These are phyloP conservation scores for Podospora tetraspora DNA, from an alignment of 495 filamentous ascomycete genomes.

Conservation along the genomic window DNA sequence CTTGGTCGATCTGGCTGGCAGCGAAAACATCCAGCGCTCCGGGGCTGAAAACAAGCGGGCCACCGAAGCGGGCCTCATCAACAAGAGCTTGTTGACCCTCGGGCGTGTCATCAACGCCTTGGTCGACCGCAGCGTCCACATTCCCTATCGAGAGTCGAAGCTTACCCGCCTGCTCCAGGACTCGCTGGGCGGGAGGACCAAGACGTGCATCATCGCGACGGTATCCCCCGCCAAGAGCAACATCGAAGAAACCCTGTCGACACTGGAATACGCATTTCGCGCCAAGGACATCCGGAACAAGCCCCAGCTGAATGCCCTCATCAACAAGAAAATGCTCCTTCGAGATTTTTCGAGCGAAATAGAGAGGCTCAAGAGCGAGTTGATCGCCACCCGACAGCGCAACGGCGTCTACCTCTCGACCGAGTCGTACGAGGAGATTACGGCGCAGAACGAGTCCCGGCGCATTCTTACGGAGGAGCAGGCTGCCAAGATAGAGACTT, in stretches of 20 bases:
- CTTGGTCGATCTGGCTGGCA: constrained; percentile 91
- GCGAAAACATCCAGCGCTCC: constrained; percentile 94
- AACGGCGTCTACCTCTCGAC: constrained; percentile 91
- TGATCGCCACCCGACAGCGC: constrained; percentile 86
- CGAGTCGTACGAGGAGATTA: constrained; percentile 80
- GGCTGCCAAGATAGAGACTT: constrained; percentile 81
- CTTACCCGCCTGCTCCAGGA: constrained; percentile 92
- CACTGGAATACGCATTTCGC: constrained; percentile 92
- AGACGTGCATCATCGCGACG: constrained; percentile 98
- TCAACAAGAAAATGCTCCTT: constrained; percentile 87
- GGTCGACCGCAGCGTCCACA: constrained; percentile 84
- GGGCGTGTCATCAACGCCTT: constrained; percentile 97
- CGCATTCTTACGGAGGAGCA: constrained; percentile 90
- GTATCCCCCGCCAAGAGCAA: constrained; percentile 92
- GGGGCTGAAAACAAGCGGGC: constrained; percentile 97
- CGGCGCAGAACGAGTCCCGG: constrained; percentile 85
- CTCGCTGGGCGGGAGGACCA: constrained; percentile 88
- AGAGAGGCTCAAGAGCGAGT: constrained; percentile 85
- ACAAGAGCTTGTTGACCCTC: constrained; percentile 92
- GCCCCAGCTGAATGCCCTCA: constrained; percentile 84
- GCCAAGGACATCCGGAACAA: constrained; percentile 99
- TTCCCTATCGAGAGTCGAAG: constrained; percentile 96
- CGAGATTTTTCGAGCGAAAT: constrained; percentile 90
- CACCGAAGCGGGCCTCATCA: constrained; percentile 91
- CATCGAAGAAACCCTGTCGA: constrained; percentile 95